Conservation (phyloP, 192 early-diverging fungal species). For the Coemansia pectinata region DNA sequence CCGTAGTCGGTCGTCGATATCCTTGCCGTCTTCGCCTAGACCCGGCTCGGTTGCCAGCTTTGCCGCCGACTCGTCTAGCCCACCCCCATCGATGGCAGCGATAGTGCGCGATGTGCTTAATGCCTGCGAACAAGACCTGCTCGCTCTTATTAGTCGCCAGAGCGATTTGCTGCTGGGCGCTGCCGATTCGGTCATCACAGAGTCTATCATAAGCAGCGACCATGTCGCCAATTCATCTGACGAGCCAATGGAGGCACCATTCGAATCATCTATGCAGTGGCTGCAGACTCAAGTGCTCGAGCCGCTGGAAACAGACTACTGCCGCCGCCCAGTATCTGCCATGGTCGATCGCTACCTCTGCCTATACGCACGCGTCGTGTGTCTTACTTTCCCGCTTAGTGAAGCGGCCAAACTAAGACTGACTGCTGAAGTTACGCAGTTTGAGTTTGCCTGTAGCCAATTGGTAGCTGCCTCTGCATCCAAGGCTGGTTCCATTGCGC, state of each 20-base stretch:
- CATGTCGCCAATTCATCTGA: background rate
- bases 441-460: constrained; percentile 48
- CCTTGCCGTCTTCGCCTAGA: background rate
- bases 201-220: background rate
- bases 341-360: constrained; percentile 17
- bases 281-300: constrained; percentile 30
- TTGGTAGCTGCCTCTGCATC: background rate
- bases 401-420: constrained; percentile 29
- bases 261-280: constrained; percentile 29
- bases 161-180: background rate
- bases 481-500: background rate
- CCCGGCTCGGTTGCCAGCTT: background rate
- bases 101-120: background rate
- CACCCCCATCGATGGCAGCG: background rate
- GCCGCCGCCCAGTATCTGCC: background rate
- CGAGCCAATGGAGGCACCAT: background rate
- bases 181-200: constrained; percentile 9
- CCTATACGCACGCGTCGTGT: constrained; percentile 9
- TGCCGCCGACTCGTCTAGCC: background rate
- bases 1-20: background rate
- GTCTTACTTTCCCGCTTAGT: constrained; percentile 28
- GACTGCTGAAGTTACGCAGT: constrained; percentile 28
- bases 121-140: background rate
- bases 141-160: constrained; percentile 10
- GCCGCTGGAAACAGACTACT: background rate